Evolutionary conservation across 352 stramenopile genomes (phyloP), one percentile per base, ranked within the genome.

Genomic region (Aphanomyces astaci): DNA sequence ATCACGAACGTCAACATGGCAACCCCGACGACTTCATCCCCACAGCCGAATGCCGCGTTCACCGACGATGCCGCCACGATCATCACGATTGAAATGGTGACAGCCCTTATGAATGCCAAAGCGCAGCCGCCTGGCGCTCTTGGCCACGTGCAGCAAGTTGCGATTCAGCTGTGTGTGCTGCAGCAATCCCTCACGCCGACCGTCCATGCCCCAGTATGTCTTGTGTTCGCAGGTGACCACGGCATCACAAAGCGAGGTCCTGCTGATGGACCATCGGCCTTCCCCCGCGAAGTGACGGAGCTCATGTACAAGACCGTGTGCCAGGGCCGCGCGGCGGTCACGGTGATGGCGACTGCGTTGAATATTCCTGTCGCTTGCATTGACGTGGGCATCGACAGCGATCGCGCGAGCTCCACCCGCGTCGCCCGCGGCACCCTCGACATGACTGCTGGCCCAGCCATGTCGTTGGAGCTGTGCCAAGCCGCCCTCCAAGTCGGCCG

Each of bases 191-290:
- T 72, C 0, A 52, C 63, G 28, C 80, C 80, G 0, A 65, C 30
- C n/a, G 63, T 72, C 3, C 45, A 73, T 48, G 63, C 52, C 24
- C 80, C 73, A 33, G 59, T 45, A 32, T 63, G 65, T 13, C 52
- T 90, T 1, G 81, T 90, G 39, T 90, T 89, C 72, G 78, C 76
- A 4, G 80, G 46, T 17, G 80, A 88, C 73, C 82, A 90, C 68
- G 82, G 82, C 15, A 71, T 87, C 9, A 76, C 77, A 2, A 76
- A 72, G 46, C 31, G 63, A 54, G 72, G 79, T 19, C 75, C 76
- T 32, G 79, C 75, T 25, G 74, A 78, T 66, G 71, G 72, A 56
- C 84, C 81, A 56, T 81, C 73, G 27, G 68, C 75, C 11, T 90
- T 80, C 70, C 82, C 82, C 25, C 73, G 77, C 62, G 24, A 63